Base-by-base conservation (phyloP, 805 yeast genomes). In the Candida coquimbonensis region DNA sequence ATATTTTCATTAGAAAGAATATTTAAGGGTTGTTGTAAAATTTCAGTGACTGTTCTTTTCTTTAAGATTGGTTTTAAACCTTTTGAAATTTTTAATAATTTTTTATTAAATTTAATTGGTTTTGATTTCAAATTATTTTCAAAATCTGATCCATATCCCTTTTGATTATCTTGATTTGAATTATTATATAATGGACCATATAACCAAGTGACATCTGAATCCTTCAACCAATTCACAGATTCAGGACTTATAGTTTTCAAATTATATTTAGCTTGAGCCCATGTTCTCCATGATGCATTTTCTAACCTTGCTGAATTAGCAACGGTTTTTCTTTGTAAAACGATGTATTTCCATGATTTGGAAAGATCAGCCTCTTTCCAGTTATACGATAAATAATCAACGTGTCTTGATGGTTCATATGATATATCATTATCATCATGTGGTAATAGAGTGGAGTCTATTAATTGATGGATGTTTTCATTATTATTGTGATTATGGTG, bases 311-410 rank as follows among this genome's bases (percentile, higher is more conserved):
- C 95, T 53, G 80, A 79, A 69, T 80, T 81, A 36, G 96, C 95
- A 49, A 87, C 84, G 59, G 87, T 91, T 50, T 86, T 86, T 39
- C 95, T 77, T 55, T 85, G 80, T 50, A 80, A 67, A 38, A 88
- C 89, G 47, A 93, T 84, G 62, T 93, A 93, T 53, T 96, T 75
- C 99, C 99, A 93, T 29, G 96, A 87, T 51, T 87, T 87, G 12
- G 95, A 87, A 29, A 93, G 87, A 61, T 93, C 99, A 6, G 80
- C 69, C 53, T 90, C 98, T 55, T 88, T 87, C 99, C 99, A 93
- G 62, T 93, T 75, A 62, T 93, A 96, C 5, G 96, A 86, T 43
- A 93, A 72, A 65, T 93, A 93, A 68, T 93, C 99, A 9, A 93
- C 99, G 60, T 90, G 97, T 45, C 83, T 77, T 42, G 85, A 77